Base-by-base conservation (phyloP, 495 filamentous ascomycete genomes). In the Podospora bellae-mahoneyi region DNA sequence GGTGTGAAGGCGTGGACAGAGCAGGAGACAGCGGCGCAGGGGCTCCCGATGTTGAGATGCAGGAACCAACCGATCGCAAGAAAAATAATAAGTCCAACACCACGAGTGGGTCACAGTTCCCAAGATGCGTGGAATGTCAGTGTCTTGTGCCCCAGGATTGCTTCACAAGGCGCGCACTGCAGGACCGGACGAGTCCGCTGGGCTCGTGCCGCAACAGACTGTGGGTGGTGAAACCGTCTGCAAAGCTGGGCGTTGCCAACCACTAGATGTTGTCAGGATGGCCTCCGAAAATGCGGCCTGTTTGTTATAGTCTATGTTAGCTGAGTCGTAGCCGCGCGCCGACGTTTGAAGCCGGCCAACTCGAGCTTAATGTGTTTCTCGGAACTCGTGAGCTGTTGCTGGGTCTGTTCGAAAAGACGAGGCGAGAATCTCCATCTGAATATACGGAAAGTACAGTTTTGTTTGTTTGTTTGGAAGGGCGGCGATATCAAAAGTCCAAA, bases 371-470 rank as follows among this genome's bases (percentile, higher is more conserved):
- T 68, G 7, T 27, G 26, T 68, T 64, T 19, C 27, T 60, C 57
- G 67, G 56, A 57, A 62, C 57, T 53, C 10, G 63, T 65, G 34
- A 28, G 30, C 7, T 32, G 4, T 32, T 32, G 30, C 7, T 32
- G 26, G 62, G 28, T 27, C 18, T 53, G 44, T 64, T 64, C 68
- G 68, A 53, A 44, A 19, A 19, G 60, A 15, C 13, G 60, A 30
- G 16, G 18, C 34, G 59, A 48, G 20, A n/a, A n/a, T 60, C n/a
- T 39, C 68, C 68, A 69, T 66, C 66, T 58, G 67, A 63, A 10
- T 5, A 48, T 48, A 3, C 30, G 7, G 30, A 5, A 7, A 16
- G 39, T 0, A 2, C 13, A 5, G 39, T 48, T 5, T 48, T 5
- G 39, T 16, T 48, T 16, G 39, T 48, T 5, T 13, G 39, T 48